Evolutionary conservation across 306 rosid genomes (phyloP).

Genomic region (Castanopsis chinensis): DNA sequence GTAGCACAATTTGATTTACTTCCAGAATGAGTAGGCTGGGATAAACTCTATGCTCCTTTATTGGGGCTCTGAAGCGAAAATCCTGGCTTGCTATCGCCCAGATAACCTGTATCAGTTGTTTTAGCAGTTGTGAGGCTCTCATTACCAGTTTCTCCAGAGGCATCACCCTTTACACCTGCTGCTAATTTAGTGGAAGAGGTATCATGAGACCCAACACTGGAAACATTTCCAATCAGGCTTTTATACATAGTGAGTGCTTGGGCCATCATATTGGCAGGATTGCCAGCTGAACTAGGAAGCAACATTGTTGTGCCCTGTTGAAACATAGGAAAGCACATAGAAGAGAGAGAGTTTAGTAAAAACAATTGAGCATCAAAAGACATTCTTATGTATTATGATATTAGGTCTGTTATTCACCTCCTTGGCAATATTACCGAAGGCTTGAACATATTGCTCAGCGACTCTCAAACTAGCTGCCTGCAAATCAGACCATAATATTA

Average conservation of each 20-base stretch:
- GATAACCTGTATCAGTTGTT: constrained; percentile 12
- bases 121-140: constrained; percentile 15
- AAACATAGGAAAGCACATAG: background rate
- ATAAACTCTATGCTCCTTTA: constrained; percentile 31
- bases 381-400: background rate
- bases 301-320: constrained; percentile 87
- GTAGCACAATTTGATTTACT: constrained; percentile 10
- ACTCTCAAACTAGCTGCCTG: constrained; percentile 95
- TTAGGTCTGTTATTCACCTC: constrained; percentile 52
- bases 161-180: constrained; percentile 28
- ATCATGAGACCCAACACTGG: constrained; percentile 31
- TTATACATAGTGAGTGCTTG: constrained; percentile 92
- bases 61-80: constrained; percentile 71
- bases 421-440: constrained; percentile 88
- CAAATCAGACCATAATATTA: constrained; percentile 34
- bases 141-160: constrained; percentile 30
- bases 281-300: constrained; percentile 85
- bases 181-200: constrained; percentile 25
- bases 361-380: background rate
- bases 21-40: constrained; percentile 7
- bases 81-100: constrained; percentile 18
- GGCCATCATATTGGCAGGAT: constrained; percentile 91
- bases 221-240: constrained; percentile 59
- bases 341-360: background rate
- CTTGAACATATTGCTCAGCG: constrained; percentile 88